Evolutionary conservation across 129 eudicot genomes (phyloP).

Genomic region (Rutidosis leptorrhynchoides): DNA sequence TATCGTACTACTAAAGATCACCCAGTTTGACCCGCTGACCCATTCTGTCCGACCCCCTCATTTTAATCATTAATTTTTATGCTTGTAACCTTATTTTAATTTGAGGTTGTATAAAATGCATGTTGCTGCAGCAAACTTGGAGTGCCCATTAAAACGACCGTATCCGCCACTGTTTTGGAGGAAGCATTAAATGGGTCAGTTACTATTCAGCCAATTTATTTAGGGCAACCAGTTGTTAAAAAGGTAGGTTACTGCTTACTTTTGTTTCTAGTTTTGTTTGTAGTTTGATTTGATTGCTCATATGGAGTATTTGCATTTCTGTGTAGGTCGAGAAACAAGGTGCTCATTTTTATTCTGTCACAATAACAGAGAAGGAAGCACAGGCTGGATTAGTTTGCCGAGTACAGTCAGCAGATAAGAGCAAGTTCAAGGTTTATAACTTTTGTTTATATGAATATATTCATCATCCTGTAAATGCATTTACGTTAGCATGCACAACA

Average conservation of each 20-base stretch:
- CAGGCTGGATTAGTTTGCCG: slow-evolving; percentile 81
- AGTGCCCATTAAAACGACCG: slow-evolving; percentile 93
- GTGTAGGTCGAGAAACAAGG: slow-evolving; percentile 89
- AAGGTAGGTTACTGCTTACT: slow-evolving; percentile 48
- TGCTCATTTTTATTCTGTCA: slow-evolving; percentile 93
- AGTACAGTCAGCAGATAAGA: slow-evolving; percentile 80
- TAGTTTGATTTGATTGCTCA: slow-evolving; percentile 19
- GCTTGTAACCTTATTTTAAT: slow-evolving; percentile 11
- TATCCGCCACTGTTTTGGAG: slow-evolving; percentile 86
- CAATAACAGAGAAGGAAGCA: slow-evolving; percentile 79
- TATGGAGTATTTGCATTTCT: slow-evolving; percentile 17
- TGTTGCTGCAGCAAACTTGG: slow-evolving; percentile 75
- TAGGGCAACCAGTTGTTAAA: slow-evolving; percentile 68
- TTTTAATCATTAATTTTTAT: background rate
- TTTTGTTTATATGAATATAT: background rate
- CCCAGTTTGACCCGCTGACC: background rate
- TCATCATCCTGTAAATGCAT: background rate
- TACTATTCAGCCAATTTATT: slow-evolving; percentile 50
- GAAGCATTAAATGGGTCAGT: slow-evolving; percentile 87
- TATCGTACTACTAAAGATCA: background rate
- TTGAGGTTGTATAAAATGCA: slow-evolving; percentile 1
- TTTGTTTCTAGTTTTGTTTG: background rate
- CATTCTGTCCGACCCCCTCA: background rate
- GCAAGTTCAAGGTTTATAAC: slow-evolving; percentile 87
- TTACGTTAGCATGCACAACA: background rate